phyloP scores from a whole-genome alignment of 2,329 filamentous ascomycete genomes.

The Diaporthe vaccinii region DNA sequence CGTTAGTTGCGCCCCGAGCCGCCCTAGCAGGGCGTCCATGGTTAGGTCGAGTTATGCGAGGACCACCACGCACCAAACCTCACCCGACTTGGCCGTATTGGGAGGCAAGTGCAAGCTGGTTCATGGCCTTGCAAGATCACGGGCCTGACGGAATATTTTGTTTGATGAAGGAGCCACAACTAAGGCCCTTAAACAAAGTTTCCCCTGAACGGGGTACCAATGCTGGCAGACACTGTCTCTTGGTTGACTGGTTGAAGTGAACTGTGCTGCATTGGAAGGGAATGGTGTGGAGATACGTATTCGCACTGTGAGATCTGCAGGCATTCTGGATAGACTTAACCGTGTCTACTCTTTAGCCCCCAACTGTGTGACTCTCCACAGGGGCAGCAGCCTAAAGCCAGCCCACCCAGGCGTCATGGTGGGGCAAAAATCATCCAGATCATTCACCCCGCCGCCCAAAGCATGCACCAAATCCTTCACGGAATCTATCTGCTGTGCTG shows the following conservation, averaged over 20 bases:
- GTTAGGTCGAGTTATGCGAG: slow-evolving; percentile 44
- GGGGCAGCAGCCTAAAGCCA: slow-evolving; percentile 31
- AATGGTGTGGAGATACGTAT: neutral
- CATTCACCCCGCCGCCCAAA: slow-evolving; percentile 33
- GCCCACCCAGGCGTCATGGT: slow-evolving; percentile 35
- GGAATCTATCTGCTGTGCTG: neutral
- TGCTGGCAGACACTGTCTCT: slow-evolving; percentile 2
- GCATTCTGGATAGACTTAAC: rapidly evolving
- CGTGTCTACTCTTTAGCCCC: neutral
- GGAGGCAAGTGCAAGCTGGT: slow-evolving; percentile 6
- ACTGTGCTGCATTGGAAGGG: neutral
- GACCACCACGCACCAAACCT: slow-evolving; percentile 18
- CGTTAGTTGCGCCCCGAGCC: slow-evolving; percentile 78
- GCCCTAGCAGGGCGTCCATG: slow-evolving; percentile 78
- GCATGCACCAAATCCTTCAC: slow-evolving; percentile 32
- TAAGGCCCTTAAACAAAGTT: neutral
- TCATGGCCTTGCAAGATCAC: slow-evolving; percentile 18
- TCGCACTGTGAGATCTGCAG: neutral
- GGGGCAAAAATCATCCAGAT: slow-evolving; percentile 35
- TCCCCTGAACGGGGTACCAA: neutral
- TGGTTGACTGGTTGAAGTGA: neutral
- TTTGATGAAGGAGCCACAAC: neutral
- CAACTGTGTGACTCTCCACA: slow-evolving; percentile 29
- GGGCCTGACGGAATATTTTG: neutral
- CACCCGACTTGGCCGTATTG: slow-evolving; percentile 33